phyloP scores from a whole-genome alignment of 768 basidiomycete genomes.

The Suillus subluteus region DNA sequence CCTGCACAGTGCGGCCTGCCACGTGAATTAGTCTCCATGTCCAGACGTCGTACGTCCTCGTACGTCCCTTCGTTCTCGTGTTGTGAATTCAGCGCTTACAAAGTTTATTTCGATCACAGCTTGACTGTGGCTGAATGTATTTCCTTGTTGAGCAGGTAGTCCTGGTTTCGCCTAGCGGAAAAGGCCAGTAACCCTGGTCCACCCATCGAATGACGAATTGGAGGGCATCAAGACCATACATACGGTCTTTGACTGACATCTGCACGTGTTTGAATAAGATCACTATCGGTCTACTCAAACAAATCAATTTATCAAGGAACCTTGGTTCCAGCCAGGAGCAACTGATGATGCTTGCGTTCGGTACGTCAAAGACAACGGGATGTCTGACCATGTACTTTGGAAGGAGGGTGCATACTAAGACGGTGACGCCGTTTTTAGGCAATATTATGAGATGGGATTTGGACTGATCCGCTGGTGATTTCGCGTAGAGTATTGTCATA shows the following conservation, averaged over 20 bases:
- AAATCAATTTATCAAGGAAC: conserved; percentile 52
- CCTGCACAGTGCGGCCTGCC: neutral
- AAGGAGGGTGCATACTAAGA: conserved; percentile 63
- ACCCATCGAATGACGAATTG: conserved; percentile 72
- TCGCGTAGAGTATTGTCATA: neutral
- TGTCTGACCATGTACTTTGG: conserved; percentile 72
- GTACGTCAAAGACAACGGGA: conserved; percentile 67
- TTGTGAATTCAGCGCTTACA: neutral
- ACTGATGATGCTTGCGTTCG: conserved; percentile 44
- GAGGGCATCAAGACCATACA: conserved; percentile 63
- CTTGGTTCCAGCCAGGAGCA: no score
- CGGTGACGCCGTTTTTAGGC: neutral
- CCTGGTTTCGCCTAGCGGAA: conserved; percentile 44
- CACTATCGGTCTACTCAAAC: conserved; percentile 66
- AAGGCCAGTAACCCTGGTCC: conserved; percentile 68
- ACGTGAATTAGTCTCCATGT: neutral
- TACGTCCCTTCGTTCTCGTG: neutral
- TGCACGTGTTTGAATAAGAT: conserved; percentile 45
- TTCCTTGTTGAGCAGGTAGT: neutral
- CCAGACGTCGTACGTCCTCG: neutral
- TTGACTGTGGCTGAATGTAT: neutral
- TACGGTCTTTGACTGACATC: conserved; percentile 59
- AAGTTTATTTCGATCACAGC: neutral
- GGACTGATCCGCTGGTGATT: neutral
- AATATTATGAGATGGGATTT: neutral